Evolutionary conservation across 2,329 filamentous ascomycete genomes (phyloP).

Genomic region (Orbilia oligospora): DNA sequence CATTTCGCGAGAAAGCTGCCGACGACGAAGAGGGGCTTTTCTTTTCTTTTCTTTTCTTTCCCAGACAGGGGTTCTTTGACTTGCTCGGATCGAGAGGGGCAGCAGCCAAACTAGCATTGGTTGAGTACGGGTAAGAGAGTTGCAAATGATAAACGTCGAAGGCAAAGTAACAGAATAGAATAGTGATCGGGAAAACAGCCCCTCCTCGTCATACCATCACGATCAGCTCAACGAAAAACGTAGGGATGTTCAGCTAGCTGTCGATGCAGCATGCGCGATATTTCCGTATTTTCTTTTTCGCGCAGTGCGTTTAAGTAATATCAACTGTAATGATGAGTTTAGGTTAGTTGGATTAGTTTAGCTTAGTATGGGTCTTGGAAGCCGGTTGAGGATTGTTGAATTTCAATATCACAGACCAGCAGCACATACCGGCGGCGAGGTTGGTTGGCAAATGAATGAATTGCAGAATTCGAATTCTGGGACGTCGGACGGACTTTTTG

Average conservation of each 20-base stretch:
- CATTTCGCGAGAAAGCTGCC: conserved; percentile 24
- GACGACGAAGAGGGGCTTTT: conserved; percentile 5
- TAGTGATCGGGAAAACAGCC: conserved; percentile 19
- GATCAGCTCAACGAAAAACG: conserved; percentile 59
- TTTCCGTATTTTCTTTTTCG: conserved; percentile 45
- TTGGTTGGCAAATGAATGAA: conserved; percentile 1
- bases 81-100: conserved; percentile 13
- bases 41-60: conserved; percentile 2
- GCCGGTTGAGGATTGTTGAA: conserved; percentile 57
- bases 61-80: conserved; percentile 6
- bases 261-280: conserved; percentile 47
- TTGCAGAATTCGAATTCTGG: neutral
- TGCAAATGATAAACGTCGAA: conserved; percentile 30
- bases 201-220: conserved; percentile 55
- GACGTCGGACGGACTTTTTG: too few relatives aligned
- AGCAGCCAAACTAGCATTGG: conserved; percentile 16
- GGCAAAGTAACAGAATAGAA: conserved; percentile 7
- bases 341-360: too few relatives aligned
- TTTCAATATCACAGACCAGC: conserved; percentile 37
- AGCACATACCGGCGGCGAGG: conserved; percentile 39
- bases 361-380: too few relatives aligned
- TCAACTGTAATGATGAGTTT: neutral
- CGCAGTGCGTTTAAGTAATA: conserved; percentile 3
- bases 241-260: conserved; percentile 53
- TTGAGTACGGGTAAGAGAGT: conserved; percentile 16